A percentile compares a stretch with the other conserved stretches of the same genome.
Evolutionary conservation across 2,329 filamentous ascomycete species (phyloP).

Genomic region (Orbilia brochopaga): DNA sequence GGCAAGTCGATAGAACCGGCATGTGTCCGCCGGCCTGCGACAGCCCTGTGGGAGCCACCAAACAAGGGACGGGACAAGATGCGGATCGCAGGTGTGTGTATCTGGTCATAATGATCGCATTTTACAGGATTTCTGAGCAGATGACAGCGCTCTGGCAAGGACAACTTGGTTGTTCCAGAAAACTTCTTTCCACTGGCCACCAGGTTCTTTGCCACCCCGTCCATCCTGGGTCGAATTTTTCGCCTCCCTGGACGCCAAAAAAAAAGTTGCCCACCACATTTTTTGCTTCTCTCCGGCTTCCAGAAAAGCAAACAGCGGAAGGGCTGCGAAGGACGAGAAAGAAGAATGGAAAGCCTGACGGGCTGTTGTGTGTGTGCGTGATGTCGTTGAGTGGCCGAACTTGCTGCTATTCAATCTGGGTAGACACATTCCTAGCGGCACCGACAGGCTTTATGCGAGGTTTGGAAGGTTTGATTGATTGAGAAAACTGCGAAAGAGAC

Average conservation of each 20-base stretch:
- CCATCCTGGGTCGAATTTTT: conserved; percentile 26
- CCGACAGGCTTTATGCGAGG: conserved; percentile 42
- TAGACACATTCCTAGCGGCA: conserved; percentile 41
- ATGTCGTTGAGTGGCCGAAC: conserved; percentile 39
- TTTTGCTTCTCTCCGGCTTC: conserved; percentile 15
- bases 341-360: conserved; percentile 24
- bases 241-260: conserved; percentile 13
- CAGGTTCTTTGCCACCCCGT: conserved; percentile 48
- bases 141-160: conserved; percentile 25
- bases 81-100: conserved; percentile 47
- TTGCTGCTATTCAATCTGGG: conserved; percentile 27
- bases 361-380: conserved; percentile 17
- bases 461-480: conserved; percentile 45
- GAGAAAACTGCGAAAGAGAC: conserved; percentile 23
- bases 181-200: conserved; percentile 49
- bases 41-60: conserved; percentile 49
- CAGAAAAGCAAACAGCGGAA: conserved; percentile 12
- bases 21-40: conserved; percentile 48
- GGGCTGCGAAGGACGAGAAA: neutral
- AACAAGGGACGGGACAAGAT: conserved; percentile 50
- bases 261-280: neutral
- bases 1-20: conserved; percentile 39
- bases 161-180: conserved; percentile 48
- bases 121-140: conserved; percentile 42
- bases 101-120: conserved; percentile 52